Percentiles rank a stretch among this genome's conserved stretches.
Evolutionary conservation across 257 asterid genomes (phyloP).

Genomic region (Fraxinus cuspidata): DNA sequence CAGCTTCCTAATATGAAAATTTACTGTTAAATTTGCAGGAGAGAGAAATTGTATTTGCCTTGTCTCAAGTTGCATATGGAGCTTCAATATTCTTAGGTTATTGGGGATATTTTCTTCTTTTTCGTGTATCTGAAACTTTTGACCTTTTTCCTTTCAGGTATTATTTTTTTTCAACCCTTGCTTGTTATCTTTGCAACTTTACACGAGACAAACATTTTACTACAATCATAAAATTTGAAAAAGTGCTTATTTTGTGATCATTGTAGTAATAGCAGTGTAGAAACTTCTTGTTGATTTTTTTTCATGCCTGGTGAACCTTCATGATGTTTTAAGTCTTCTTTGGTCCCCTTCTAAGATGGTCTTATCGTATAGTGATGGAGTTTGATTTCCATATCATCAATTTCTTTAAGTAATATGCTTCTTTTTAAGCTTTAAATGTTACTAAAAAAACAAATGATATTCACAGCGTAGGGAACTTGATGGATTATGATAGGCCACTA

Average conservation of each 20-base stretch:
- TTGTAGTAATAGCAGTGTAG: not conserved
- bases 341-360: slow-evolving; percentile 3
- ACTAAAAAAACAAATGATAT: slow-evolving; percentile 20
- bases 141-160: slow-evolving; percentile 88
- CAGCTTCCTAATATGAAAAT: slow-evolving; percentile 20
- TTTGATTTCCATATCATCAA: not conserved
- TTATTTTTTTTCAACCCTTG: slow-evolving; percentile 17
- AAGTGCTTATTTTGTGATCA: not conserved
- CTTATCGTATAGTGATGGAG: slow-evolving; percentile 4
- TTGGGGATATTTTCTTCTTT: slow-evolving; percentile 83
- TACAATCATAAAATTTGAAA: slow-evolving; percentile 14
- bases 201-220: not conserved
- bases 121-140: slow-evolving; percentile 43
- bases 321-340: not conserved
- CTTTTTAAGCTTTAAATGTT: not conserved
- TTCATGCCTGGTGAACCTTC: slow-evolving; percentile 11
- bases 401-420: slow-evolving; percentile 16
- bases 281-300: not conserved
- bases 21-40: slow-evolving; percentile 58
- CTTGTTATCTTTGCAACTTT: not conserved
- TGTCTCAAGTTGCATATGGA: slow-evolving; percentile 90
- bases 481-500: slow-evolving; percentile 63
- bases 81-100: slow-evolving; percentile 74
- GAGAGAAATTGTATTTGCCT: slow-evolving; percentile 72
- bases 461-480: slow-evolving; percentile 60